A percentile compares a stretch with the other conserved stretches of the same genome.
Evolutionary conservation across 768 basidiomycete species (phyloP).

Genomic region (Podaxis rugospora): DNA sequence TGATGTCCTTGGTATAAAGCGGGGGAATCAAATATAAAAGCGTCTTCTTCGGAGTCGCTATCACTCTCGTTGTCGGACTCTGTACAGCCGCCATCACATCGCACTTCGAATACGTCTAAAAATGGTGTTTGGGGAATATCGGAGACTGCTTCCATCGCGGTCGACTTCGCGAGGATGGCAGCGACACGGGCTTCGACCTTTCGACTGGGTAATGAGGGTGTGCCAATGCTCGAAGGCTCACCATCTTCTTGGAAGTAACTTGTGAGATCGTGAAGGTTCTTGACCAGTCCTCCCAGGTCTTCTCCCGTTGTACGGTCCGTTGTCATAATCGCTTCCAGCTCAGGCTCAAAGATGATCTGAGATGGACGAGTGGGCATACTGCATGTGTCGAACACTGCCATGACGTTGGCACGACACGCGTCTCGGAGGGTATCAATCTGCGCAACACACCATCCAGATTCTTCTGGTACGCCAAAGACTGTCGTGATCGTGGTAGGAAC

Average conservation of each 20-base stretch:
- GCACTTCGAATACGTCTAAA: slow-evolving; percentile 68
- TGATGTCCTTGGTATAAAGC: slow-evolving; percentile 21
- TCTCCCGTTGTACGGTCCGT: slow-evolving; percentile 39
- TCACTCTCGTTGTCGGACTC: slow-evolving; percentile 49
- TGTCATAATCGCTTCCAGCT: slow-evolving; percentile 42
- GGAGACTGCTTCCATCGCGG: slow-evolving; percentile 40
- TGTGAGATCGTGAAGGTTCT: slow-evolving; percentile 71
- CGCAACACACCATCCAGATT: slow-evolving; percentile 86
- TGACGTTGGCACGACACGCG: slow-evolving; percentile 70
- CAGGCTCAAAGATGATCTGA: slow-evolving; percentile 69
- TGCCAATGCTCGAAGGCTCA: slow-evolving; percentile 18
- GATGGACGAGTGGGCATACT: slow-evolving; percentile 66
- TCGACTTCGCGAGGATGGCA: slow-evolving; percentile 80
- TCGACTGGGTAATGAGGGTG: slow-evolving; percentile 45
- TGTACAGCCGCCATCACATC: slow-evolving; percentile 35
- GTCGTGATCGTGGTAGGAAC: slow-evolving; percentile 43
- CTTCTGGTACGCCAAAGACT: slow-evolving; percentile 77
- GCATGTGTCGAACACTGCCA: slow-evolving; percentile 84
- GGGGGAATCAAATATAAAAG: slow-evolving; percentile 60
- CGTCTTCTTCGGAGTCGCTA: slow-evolving; percentile 50
- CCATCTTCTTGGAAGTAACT: slow-evolving; percentile 63
- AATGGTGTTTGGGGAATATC: slow-evolving; percentile 79
- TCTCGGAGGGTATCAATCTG: slow-evolving; percentile 57
- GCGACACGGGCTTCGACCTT: slow-evolving; percentile 75
- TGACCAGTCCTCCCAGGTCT: slow-evolving; percentile 74